These are phyloP conservation scores for Nicotiana undulata DNA, from an alignment of 257 asterid genomes.

Conservation along the genomic window DNA sequence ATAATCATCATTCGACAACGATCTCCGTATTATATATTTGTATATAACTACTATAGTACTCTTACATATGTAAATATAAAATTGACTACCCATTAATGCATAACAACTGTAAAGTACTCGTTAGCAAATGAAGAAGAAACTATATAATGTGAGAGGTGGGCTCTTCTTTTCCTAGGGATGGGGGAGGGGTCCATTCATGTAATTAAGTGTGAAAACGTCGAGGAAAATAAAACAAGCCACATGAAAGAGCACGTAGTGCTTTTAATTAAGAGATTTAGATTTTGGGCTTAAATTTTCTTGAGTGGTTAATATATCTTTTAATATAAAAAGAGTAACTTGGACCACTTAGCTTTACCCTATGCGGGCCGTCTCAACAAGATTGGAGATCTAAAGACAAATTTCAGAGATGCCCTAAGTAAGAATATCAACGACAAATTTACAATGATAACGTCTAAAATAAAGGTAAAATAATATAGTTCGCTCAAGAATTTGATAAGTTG, in stretches of 20 bases:
- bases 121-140: background rate
- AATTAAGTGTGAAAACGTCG: slow-evolving; percentile 16
- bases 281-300: background rate
- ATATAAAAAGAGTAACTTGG: slow-evolving; percentile 3
- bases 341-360: background rate
- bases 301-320: background rate
- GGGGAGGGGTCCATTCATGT: background rate
- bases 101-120: background rate
- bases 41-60: no score
- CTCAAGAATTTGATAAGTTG: no score
- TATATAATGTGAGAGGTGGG: background rate
- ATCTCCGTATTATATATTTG: background rate
- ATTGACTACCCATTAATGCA: background rate
- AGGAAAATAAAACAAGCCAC: slow-evolving; percentile 16
- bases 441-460: no score
- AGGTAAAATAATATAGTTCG: no score
- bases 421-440: no score
- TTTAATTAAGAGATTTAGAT: background rate
- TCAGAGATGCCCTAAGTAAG: no score
- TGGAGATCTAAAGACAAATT: no score
- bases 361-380: no score
- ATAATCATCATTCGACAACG: no score
- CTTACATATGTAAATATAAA: no score
- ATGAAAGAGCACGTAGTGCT: background rate
- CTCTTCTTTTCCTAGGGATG: background rate